phyloP scores from a whole-genome alignment of 1,284 basidiomycete genomes.

The Naganishia liquefaciens region DNA sequence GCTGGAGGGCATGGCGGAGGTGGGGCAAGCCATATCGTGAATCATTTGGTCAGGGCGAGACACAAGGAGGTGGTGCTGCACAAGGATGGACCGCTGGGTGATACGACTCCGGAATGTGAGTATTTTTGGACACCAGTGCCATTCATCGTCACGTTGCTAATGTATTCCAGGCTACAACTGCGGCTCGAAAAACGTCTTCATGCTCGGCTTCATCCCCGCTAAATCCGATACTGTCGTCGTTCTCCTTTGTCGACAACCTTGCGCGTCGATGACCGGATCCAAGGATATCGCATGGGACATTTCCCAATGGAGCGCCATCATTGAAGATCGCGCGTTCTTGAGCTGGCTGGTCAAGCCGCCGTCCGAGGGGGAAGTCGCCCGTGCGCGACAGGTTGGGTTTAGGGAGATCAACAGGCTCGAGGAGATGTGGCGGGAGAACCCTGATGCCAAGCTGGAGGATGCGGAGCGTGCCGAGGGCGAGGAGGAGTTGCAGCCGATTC shows the following conservation, averaged over 20 bases:
- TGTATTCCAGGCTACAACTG: slow-evolving; percentile 73
- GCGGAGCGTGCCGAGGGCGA: slow-evolving; percentile 95
- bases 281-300: slow-evolving; percentile 99
- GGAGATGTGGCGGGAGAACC: slow-evolving; percentile 97
- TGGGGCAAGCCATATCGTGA: slow-evolving; percentile 97
- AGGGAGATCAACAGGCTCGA: slow-evolving; percentile 96
- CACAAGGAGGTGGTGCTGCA: slow-evolving; percentile 99
- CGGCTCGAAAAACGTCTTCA: slow-evolving; percentile 99
- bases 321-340: slow-evolving; percentile 95
- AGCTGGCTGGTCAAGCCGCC: slow-evolving; percentile 99
- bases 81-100: slow-evolving; percentile 90
- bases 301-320: slow-evolving; percentile 94
- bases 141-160: slow-evolving; percentile 36
- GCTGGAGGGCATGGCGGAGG: slow-evolving; percentile 67
- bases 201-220: slow-evolving; percentile 98
- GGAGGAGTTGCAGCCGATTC: slow-evolving; percentile 89
- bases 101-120: slow-evolving; percentile 90
- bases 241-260: slow-evolving; percentile 96
- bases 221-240: slow-evolving; percentile 99
- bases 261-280: slow-evolving; percentile 80
- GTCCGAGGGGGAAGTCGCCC: slow-evolving; percentile 88
- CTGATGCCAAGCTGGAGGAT: slow-evolving; percentile 90
- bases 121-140: too few species aligned
- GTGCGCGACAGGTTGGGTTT: slow-evolving; percentile 93
- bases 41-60: slow-evolving; percentile 97